Percentiles rank a stretch among this genome's conserved stretches.
Conservation (phyloP, 352 stramenopile genomes). For the Phytopythium kandeliae region DNA sequence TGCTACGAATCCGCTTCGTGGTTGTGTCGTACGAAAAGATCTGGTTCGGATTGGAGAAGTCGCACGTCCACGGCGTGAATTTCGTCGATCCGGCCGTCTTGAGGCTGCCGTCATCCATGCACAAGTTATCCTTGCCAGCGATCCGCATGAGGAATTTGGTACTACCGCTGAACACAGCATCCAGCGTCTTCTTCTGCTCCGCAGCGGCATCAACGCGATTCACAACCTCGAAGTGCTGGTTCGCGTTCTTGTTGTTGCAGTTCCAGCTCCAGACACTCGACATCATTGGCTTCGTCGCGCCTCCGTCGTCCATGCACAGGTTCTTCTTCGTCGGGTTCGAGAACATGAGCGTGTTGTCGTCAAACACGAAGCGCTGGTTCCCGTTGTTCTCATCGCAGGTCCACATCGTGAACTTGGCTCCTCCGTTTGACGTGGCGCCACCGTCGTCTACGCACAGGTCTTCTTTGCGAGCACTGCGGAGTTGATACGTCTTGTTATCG, state of each 20-base stretch:
- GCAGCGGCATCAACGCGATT: conserved; percentile 6
- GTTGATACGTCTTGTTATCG: conserved; percentile 9
- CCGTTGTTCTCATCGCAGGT: conserved; percentile 6
- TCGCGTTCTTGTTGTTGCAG: neutral
- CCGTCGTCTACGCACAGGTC: conserved; percentile 6
- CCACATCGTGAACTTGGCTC: conserved; percentile 4
- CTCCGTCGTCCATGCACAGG: conserved; percentile 29
- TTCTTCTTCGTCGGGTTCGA: conserved; percentile 18
- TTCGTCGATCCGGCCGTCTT: conserved; percentile 6
- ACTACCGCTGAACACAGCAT: conserved; percentile 12
- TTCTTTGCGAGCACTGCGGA: conserved; percentile 7
- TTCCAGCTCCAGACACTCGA: conserved; percentile 13
- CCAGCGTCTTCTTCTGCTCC: conserved; percentile 13
- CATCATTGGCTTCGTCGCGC: conserved; percentile 4
- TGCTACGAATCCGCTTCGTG: conserved; percentile 5
- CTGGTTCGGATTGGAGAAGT: conserved; percentile 13
- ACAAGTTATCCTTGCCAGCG: conserved; percentile 21
- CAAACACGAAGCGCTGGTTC: conserved; percentile 10
- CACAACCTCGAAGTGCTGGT: conserved; percentile 13
- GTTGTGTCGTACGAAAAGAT: conserved; percentile 11
- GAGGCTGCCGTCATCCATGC: conserved; percentile 22
- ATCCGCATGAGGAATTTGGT: conserved; percentile 19
- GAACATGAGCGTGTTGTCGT: conserved; percentile 20
- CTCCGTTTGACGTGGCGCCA: conserved; percentile 5
- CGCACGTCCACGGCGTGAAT: conserved; percentile 16